A percentile compares a stretch with the other conserved stretches of the same genome.
These are phyloP conservation scores for Rehmannia glutinosa DNA, from an alignment of 257 asterid genomes.

Conservation along the genomic window DNA sequence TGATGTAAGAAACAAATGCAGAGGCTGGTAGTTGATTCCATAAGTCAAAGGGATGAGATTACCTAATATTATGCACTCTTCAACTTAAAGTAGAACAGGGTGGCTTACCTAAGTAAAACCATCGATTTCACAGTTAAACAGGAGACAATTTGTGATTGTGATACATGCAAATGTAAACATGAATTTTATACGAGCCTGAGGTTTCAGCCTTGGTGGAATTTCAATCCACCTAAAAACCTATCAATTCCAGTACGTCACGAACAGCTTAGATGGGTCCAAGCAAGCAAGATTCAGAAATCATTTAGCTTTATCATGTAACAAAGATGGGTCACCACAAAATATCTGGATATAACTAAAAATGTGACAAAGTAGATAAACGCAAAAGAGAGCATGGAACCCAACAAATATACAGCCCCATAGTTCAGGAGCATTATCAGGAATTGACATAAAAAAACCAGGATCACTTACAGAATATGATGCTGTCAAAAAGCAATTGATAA, in stretches of 20 bases:
- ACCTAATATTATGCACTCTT: not conserved
- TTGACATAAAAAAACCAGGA: not conserved
- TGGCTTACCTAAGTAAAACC: not conserved
- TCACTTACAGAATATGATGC: conserved; percentile 93
- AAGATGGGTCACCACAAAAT: not conserved
- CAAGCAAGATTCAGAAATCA: not conserved
- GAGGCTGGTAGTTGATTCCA: not conserved
- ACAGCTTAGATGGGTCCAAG: not conserved
- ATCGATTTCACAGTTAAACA: not conserved
- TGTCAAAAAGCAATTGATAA: conserved; percentile 84
- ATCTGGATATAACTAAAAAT: not conserved
- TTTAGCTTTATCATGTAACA: not conserved
- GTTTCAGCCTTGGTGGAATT: not conserved
- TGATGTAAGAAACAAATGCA: too few relatives aligned
- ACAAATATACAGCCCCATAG: not conserved
- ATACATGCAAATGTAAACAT: not conserved
- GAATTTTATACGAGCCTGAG: not conserved
- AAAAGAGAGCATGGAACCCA: not conserved
- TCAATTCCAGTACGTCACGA: not conserved
- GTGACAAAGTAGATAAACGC: not conserved
- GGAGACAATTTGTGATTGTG: too few relatives aligned
- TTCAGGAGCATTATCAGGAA: not conserved
- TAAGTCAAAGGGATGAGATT: not conserved
- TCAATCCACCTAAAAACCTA: not conserved
- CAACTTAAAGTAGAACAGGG: not conserved